phyloP scores from a whole-genome alignment of 1,284 basidiomycete genomes.

The Tilletiopsis washingtonensis region DNA sequence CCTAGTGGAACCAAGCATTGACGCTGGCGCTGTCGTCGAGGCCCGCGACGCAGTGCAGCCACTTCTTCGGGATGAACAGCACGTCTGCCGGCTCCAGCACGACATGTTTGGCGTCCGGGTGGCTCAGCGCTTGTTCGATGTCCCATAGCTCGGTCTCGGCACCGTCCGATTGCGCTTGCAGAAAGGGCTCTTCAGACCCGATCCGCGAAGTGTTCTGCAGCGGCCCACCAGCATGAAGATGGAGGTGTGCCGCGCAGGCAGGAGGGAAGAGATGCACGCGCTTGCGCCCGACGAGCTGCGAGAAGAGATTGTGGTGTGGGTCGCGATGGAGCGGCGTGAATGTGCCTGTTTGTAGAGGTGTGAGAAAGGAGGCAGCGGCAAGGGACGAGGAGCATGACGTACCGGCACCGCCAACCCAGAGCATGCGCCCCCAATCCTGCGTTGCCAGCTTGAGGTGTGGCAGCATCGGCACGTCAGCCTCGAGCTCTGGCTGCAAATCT shows the following conservation, averaged over 20 bases:
- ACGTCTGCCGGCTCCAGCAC: slow-evolving; percentile 19
- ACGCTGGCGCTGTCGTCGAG: slow-evolving; percentile 19
- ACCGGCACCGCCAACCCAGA: neutral
- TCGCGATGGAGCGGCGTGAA: slow-evolving; percentile 14
- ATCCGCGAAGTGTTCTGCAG: slow-evolving; percentile 18
- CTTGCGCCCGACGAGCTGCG: slow-evolving; percentile 21
- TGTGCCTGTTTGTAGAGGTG: slow-evolving; percentile 5
- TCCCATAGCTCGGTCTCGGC: slow-evolving; percentile 9
- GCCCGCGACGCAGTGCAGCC: slow-evolving; percentile 24
- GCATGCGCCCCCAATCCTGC: neutral
- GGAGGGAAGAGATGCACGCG: slow-evolving; percentile 21
- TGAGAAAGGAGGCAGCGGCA: neutral
- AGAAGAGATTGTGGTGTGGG: slow-evolving; percentile 14
- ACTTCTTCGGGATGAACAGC: slow-evolving; percentile 19
- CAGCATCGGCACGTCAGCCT: neutral
- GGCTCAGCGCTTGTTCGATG: no score
- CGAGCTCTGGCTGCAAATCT: neutral
- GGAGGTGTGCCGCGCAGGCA: slow-evolving; percentile 8
- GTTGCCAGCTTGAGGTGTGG: neutral
- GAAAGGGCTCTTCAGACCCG: slow-evolving; percentile 11
- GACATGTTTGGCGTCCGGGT: slow-evolving; percentile 1
- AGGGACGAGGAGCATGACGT: neutral
- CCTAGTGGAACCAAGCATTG: slow-evolving; percentile 28
- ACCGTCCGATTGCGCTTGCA: slow-evolving; percentile 1
- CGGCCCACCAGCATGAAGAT: slow-evolving; percentile 7